Conservation (phyloP, 805 yeast species). For the Teunomyces panamensis region DNA sequence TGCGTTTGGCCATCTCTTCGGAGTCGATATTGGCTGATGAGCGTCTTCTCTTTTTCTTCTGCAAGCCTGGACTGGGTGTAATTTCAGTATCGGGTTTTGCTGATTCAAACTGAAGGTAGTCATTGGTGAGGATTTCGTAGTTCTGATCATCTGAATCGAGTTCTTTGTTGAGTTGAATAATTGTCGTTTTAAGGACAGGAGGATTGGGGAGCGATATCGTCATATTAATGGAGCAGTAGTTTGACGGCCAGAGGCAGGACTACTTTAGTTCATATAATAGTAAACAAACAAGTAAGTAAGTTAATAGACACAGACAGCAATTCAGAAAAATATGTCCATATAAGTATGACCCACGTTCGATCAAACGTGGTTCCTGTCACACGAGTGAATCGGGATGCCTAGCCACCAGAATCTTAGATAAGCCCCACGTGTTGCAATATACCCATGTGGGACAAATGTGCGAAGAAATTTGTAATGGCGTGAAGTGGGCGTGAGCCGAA, state of each 20-base stretch:
- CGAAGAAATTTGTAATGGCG: no score
- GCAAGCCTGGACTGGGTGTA: not conserved
- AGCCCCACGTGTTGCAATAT: slow-evolving; percentile 3
- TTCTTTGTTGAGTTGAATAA: slow-evolving; percentile 43
- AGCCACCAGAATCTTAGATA: slow-evolving; percentile 1
- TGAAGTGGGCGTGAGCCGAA: no score
- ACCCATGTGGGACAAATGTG: slow-evolving; percentile 1
- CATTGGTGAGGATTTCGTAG: slow-evolving; percentile 42
- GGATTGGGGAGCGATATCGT: slow-evolving; percentile 30
- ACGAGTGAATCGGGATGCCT: slow-evolving; percentile 2
- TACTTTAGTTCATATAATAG: not conserved
- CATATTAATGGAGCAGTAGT: not conserved
- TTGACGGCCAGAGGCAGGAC: not conserved
- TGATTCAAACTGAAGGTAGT: slow-evolving; percentile 17
- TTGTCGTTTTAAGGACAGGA: slow-evolving; percentile 43
- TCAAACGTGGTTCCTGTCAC: slow-evolving; percentile 9
- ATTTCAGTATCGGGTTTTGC: slow-evolving; percentile 3
- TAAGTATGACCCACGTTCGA: slow-evolving; percentile 8
- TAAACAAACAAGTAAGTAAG: not conserved
- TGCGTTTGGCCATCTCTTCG: slow-evolving; percentile 40
- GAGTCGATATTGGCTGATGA: slow-evolving; percentile 36
- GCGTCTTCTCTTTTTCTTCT: slow-evolving; percentile 36
- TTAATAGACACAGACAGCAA: no score
- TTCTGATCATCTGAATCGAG: slow-evolving; percentile 40
- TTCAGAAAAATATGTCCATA: not conserved